Evolutionary conservation across 108 stramenopile genomes (phyloP), one percentile per base, ranked within the genome.

Genomic region (Tribonema minus): DNA sequence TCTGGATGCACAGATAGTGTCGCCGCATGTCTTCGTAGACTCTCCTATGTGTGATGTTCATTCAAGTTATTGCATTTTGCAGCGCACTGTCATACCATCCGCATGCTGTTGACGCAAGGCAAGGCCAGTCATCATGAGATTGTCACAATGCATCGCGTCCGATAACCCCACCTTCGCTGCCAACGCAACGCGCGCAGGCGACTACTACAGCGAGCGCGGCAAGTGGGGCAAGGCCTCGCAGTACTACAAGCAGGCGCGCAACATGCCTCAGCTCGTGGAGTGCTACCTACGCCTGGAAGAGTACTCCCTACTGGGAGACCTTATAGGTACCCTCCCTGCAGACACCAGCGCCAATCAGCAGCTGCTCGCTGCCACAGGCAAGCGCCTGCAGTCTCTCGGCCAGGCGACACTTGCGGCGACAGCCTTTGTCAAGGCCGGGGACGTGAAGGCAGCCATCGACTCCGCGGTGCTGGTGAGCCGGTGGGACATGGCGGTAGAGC

Each of bases 361-460:
- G n/a, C n/a, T n/a, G n/a, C n/a, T n/a, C n/a, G n/a, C n/a, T n/a
- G n/a, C n/a, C n/a, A n/a, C n/a, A 1, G 89, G 77, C 3, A 26
- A 27, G 3, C 81, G 71, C 77, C 85, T 90, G 62, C 87, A 88
- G 37, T 64, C 79, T 23, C 86, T 87, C 2, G 89, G 89, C 1
- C 37, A 89, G 54, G 34, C 32, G 6, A 46, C 82, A 37, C 61
- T 67, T 2, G 88, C 89, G 5, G 81, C 73, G 1, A 66, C 70
- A 9, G 87, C 87, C 0, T 71, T 61, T 28, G 67, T 88, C 29
- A 80, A 82, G 61, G 68, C 64, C 3, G 85, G 86, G 12, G 62
- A 86, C 27, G 70, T 64, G 23, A 88, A 90, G 76, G 80, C 38
- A 0, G 89, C 89, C 9, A 83, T 90, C 33, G 89, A 90, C 69